These are phyloP conservation scores for Zarea fungicola DNA, from an alignment of 2,329 filamentous ascomycete species.

Conservation along the genomic window DNA sequence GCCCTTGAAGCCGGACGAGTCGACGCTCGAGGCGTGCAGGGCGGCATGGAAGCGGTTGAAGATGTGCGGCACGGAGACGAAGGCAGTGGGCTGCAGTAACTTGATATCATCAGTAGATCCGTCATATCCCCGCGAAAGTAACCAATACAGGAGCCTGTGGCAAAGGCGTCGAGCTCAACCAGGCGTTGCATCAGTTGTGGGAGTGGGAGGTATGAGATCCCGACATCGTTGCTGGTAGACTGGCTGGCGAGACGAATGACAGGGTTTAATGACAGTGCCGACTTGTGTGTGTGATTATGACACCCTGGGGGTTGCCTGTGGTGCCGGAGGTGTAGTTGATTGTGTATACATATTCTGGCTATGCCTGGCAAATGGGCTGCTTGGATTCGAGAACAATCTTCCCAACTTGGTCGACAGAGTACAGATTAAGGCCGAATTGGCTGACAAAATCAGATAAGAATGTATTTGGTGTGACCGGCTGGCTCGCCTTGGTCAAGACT, in stretches of 20 bases:
- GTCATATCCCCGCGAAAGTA: conserved; percentile 92
- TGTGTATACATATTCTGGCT: conserved; percentile 73
- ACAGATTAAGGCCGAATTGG: conserved; percentile 70
- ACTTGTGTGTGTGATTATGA: conserved; percentile 76
- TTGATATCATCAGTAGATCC: conserved; percentile 90
- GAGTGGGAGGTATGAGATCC: conserved; percentile 84
- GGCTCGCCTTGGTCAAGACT: conserved; percentile 73
- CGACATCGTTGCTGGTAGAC: conserved; percentile 50
- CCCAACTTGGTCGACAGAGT: conserved; percentile 77
- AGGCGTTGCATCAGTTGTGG: conserved; percentile 93
- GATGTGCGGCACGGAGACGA: conserved; percentile 85
- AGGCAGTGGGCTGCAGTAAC: conserved; percentile 71
- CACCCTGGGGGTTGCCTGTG: conserved; percentile 77
- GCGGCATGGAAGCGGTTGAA: conserved; percentile 86
- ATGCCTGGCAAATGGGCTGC: conserved; percentile 65
- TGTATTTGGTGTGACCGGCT: conserved; percentile 70
- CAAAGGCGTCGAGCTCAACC: conserved; percentile 69
- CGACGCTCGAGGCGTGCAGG: conserved; percentile 72
- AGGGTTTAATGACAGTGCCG: conserved; percentile 69
- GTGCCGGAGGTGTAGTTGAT: conserved; percentile 90
- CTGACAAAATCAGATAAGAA: conserved; percentile 72
- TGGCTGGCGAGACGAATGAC: conserved; percentile 52
- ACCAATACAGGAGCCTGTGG: conserved; percentile 69
- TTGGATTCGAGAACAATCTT: conserved; percentile 67
- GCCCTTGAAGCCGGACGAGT: conserved; percentile 75